Base-by-base conservation (phyloP, 495 filamentous ascomycete genomes). In the Talaromyces adpressus region DNA sequence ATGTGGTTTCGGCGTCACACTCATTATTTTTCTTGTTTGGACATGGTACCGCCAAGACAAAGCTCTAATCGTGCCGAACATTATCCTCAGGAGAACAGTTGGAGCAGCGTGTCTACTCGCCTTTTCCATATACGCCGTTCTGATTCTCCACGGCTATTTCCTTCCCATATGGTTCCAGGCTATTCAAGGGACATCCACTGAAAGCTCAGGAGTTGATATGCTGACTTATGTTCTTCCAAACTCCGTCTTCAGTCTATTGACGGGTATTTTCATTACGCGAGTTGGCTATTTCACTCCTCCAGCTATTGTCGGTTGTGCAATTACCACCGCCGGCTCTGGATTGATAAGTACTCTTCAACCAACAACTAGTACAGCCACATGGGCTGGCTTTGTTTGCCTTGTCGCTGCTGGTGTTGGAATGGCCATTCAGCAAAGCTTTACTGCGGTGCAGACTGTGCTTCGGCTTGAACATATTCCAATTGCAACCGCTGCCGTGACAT, bases 221-320 rank as follows among this genome's bases (percentile, higher is more conserved):
- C 62, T 64, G 12, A 29, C 60, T 14, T 62, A 52, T 49, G 60
- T 62, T 20, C 41, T 62, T 34, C 60, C 60, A 32, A 62, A 62
- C 29, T 47, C 41, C 11, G 29, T 62, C n/a, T 62, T 62, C 27
- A 52, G 60, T 36, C 20, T 62, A 23, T 36, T 62, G 16, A 62
- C 60, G 7, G 89, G 91, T 25, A 75, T 73, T 1, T 56, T 81
- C 12, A 81, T 89, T 39, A 85, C 84, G 1, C 64, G 74, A 1
- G 72, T 84, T 29, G 89, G 90, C 1, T 89, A 91, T 69, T 91
- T 90, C 72, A 80, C 84, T 1, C 89, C 89, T 3, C 85, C 86
- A 65, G 82, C 89, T 73, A 77, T 87, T n/a, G 57, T 77, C 14
- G 79, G 82, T 7, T 72, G 80, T 14, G 73, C 80, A 11, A 58